These are phyloP conservation scores for Colletotrichum musicola DNA, from an alignment of 2,329 filamentous ascomycete genomes.

Conservation along the genomic window DNA sequence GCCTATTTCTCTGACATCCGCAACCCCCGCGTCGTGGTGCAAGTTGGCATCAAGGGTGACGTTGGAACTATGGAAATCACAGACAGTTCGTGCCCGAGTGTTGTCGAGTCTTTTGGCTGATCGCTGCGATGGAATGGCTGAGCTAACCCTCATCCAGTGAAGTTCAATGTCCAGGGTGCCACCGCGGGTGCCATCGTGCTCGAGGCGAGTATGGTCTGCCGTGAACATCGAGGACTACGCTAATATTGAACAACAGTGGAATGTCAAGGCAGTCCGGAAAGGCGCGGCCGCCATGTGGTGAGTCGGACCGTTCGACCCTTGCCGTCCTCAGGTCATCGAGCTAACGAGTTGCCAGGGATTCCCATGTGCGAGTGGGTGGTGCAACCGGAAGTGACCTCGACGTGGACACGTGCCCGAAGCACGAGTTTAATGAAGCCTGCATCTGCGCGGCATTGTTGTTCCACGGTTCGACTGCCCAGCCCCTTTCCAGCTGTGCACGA, in stretches of 20 bases:
- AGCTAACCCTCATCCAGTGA: slow-evolving; percentile 48
- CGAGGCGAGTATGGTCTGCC: slow-evolving; percentile 50
- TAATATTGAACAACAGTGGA: slow-evolving; percentile 61
- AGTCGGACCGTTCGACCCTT: too few relatives aligned
- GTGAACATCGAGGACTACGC: too few relatives aligned
- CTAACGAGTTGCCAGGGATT: slow-evolving; percentile 42
- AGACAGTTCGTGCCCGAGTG: slow-evolving; percentile 53
- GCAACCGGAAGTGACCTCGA: slow-evolving; percentile 76
- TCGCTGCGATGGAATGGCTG: too few relatives aligned
- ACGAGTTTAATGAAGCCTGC: slow-evolving; percentile 66
- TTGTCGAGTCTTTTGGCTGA: too few relatives aligned
- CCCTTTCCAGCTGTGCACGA: too few relatives aligned
- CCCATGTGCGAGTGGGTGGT: slow-evolving; percentile 81
- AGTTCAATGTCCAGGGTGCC: slow-evolving; percentile 75
- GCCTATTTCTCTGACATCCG: slow-evolving; percentile 68
- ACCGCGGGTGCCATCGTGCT: slow-evolving; percentile 79
- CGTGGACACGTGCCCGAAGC: slow-evolving; percentile 69
- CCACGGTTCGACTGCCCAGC: slow-evolving; percentile 44
- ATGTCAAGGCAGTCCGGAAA: slow-evolving; percentile 65
- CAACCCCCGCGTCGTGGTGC: slow-evolving; percentile 74
- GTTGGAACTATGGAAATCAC: slow-evolving; percentile 75
- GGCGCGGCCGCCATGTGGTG: slow-evolving; percentile 50
- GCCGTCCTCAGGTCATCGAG: too few relatives aligned
- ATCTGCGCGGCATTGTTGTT: slow-evolving; percentile 68
- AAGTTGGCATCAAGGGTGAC: slow-evolving; percentile 73